Evolutionary conservation across 2,329 filamentous ascomycete genomes (phyloP).

Genomic region (Xylaria sp.): DNA sequence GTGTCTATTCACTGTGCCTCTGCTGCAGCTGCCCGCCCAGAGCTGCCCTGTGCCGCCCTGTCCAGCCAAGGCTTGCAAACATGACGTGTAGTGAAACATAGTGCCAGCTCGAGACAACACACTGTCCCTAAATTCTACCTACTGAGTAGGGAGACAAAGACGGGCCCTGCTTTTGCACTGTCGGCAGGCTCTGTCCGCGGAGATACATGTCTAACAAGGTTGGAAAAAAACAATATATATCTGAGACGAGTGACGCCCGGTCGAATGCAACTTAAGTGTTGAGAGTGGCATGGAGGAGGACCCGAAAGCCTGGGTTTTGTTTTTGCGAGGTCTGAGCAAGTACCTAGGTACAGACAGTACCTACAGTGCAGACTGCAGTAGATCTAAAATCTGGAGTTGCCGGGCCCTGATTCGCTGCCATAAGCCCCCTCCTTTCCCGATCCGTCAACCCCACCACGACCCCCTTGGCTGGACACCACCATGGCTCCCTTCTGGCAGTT

Average conservation of each 20-base stretch:
- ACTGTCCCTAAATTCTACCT: not conserved
- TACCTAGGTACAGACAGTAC: no score
- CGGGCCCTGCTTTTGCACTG: not conserved
- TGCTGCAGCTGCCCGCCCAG: not conserved
- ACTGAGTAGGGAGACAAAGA: not conserved
- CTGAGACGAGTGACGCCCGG: not conserved
- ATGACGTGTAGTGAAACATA: not conserved
- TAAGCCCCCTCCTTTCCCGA: no score
- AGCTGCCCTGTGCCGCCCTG: not conserved
- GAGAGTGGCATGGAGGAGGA: no score
- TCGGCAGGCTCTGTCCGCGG: conserved; percentile 11
- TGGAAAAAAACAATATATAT: conserved; percentile 13
- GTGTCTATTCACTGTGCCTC: not conserved
- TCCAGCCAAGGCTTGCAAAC: not conserved
- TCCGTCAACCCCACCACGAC: not conserved
- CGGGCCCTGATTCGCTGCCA: not conserved
- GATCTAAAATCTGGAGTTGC: not conserved
- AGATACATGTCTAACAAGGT: conserved; percentile 8
- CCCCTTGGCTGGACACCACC: not conserved
- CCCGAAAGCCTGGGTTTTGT: no score
- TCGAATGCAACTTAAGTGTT: not conserved
- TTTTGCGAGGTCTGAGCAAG: no score
- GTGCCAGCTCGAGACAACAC: not conserved
- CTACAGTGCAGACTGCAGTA: no score
- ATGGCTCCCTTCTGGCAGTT: conserved; percentile 40